phyloP scores from a whole-genome alignment of 176 grass and related monocot genomes.

The Coix lacrymajobi region DNA sequence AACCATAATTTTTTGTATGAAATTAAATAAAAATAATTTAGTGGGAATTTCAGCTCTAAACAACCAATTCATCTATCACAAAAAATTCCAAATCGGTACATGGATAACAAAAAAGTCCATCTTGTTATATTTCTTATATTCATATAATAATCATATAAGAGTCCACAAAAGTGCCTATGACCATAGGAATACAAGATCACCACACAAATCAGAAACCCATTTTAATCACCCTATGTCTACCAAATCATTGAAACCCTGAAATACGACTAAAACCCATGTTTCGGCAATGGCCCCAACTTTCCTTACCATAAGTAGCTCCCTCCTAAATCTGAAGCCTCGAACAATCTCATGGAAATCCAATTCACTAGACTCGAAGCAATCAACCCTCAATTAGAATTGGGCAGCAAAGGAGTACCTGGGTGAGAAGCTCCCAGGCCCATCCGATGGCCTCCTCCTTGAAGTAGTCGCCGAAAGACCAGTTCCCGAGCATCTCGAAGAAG shows the following conservation, averaged over 20 bases:
- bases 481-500: constrained; percentile 98
- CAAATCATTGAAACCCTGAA: neutral
- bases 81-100: neutral
- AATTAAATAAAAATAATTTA: no score
- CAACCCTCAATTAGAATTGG: neutral
- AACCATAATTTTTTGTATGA: no score
- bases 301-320: neutral
- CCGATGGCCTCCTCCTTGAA: constrained; percentile 91
- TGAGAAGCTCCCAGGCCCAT: constrained; percentile 96
- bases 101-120: neutral
- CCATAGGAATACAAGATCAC: neutral
- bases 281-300: neutral
- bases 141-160: neutral
- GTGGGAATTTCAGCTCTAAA: neutral
- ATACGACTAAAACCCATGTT: neutral
- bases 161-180: neutral
- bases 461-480: constrained; percentile 95
- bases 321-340: neutral
- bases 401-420: constrained; percentile 36
- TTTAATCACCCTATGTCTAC: neutral
- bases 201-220: neutral
- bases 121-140: neutral
- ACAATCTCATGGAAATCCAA: neutral
- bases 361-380: neutral
- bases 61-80: neutral